These are phyloP conservation scores for Conringia planisiliqua DNA, from an alignment of 345 rosid genomes.

Conservation along the genomic window DNA sequence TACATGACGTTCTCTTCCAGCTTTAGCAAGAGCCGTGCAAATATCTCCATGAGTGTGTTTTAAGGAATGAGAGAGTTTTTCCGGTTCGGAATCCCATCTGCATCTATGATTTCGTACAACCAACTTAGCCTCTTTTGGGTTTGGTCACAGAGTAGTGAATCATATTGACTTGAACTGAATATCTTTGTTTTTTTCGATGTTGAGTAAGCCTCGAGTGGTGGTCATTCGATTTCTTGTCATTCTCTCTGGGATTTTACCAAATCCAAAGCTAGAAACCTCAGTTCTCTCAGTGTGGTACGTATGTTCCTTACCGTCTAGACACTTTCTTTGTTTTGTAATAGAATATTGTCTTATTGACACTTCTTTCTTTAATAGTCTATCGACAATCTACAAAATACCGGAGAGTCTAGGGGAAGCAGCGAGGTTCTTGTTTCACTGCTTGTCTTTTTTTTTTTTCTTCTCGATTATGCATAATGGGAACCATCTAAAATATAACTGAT, in stretches of 20 bases:
- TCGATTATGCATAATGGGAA: neutral
- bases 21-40: conserved; percentile 43
- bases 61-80: conserved; percentile 52
- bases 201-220: too few species aligned
- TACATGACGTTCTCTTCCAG: conserved; percentile 45
- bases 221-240: conserved; percentile 49
- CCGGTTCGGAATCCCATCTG: conserved; percentile 66
- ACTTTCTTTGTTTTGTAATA: neutral
- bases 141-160: neutral
- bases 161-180: neutral
- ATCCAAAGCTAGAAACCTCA: conserved; percentile 82
- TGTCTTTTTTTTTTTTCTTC: too few species aligned
- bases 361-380: conserved; percentile 40
- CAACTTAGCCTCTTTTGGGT: neutral
- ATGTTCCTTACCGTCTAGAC: conserved; percentile 18
- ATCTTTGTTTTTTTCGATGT: too few species aligned
- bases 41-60: conserved; percentile 44
- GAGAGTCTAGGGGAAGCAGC: conserved; percentile 59
- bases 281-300: conserved; percentile 87
- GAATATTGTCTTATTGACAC: neutral
- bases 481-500: too few species aligned
- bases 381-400: conserved; percentile 51
- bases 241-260: conserved; percentile 76
- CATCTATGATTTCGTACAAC: conserved; percentile 61
- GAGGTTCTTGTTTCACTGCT: conserved; percentile 37